These are phyloP conservation scores for Cytospora paraplurivora DNA, from an alignment of 2,329 filamentous ascomycete species.

Conservation along the genomic window DNA sequence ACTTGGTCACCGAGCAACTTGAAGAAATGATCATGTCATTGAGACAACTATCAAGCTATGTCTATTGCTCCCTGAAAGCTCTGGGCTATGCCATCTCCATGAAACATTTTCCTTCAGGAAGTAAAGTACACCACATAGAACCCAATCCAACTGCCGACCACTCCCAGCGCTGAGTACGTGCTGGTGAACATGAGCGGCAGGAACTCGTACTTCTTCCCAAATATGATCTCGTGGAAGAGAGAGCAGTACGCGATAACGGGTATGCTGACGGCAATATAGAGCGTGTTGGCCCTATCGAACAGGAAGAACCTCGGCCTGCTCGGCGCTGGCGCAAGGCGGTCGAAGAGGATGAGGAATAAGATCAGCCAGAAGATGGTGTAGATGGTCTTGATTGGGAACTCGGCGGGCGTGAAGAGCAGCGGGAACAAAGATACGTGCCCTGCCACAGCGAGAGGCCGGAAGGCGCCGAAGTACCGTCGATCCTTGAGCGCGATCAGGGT, in stretches of 20 bases:
- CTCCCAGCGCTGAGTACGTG: conserved; percentile 90
- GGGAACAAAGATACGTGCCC: conserved; percentile 96
- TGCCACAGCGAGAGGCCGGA: conserved; percentile 86
- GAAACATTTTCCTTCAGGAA: conserved; percentile 40
- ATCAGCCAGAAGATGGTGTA: conserved; percentile 94
- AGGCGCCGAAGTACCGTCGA: conserved; percentile 86
- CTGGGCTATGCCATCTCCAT: not conserved
- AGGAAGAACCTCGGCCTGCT: conserved; percentile 81
- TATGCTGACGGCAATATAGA: conserved; percentile 89
- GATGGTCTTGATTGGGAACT: conserved; percentile 90
- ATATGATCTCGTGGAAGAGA: conserved; percentile 77
- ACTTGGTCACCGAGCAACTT: not conserved
- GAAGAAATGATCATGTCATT: not conserved
- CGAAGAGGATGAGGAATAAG: conserved; percentile 82
- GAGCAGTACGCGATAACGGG: conserved; percentile 89
- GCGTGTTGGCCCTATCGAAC: conserved; percentile 83
- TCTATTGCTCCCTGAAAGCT: not conserved
- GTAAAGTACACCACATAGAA: conserved; percentile 91
- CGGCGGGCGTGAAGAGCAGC: conserved; percentile 84
- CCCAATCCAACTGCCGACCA: conserved; percentile 92
- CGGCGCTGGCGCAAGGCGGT: conserved; percentile 82
- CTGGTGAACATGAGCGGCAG: conserved; percentile 96
- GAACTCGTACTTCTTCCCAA: conserved; percentile 83
- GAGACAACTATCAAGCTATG: not conserved
- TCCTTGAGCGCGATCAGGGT: conserved; percentile 89